Evolutionary conservation across 176 grass and related monocot genomes (phyloP).

Genomic region (Avena atlantica): DNA sequence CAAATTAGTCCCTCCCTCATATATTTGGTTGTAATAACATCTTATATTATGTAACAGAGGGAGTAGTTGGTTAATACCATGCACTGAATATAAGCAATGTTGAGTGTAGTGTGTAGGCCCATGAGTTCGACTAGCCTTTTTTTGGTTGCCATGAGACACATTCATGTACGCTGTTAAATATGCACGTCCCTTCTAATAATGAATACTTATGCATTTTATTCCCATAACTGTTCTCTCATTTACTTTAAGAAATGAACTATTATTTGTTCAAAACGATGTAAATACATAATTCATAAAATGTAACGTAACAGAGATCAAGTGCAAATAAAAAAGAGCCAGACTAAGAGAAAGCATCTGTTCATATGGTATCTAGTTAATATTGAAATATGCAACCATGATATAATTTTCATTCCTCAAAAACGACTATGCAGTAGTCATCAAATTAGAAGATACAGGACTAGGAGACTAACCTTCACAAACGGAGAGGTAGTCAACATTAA

Average conservation of each 20-base stretch:
- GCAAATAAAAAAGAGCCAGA: background rate
- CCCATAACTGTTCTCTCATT: conserved; percentile 11
- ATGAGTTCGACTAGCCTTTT: background rate
- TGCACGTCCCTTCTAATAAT: conserved; percentile 1
- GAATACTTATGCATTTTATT: background rate
- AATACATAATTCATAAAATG: background rate
- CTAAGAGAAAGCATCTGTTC: background rate
- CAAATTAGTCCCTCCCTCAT: background rate
- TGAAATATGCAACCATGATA: conserved; percentile 18
- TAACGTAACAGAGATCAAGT: conserved; percentile 6
- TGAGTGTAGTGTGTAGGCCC: conserved; percentile 7
- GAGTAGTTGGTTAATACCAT: background rate
- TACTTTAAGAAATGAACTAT: conserved; percentile 3
- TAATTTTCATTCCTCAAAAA: conserved; percentile 10
- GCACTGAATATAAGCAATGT: background rate
- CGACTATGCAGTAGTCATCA: background rate
- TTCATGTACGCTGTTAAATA: background rate
- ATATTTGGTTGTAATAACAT: no score
- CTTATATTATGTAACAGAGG: no score
- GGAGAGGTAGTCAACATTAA: background rate
- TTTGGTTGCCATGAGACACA: background rate
- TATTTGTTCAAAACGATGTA: conserved; percentile 12
- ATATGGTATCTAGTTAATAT: conserved; percentile 12
- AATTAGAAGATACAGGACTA: conserved; percentile 2
- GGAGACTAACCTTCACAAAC: conserved; percentile 7